Percentiles rank a stretch among this genome's conserved stretches.
Evolutionary conservation across 2,329 filamentous ascomycete genomes (phyloP).

Genomic region (Blumeriella jaapii): DNA sequence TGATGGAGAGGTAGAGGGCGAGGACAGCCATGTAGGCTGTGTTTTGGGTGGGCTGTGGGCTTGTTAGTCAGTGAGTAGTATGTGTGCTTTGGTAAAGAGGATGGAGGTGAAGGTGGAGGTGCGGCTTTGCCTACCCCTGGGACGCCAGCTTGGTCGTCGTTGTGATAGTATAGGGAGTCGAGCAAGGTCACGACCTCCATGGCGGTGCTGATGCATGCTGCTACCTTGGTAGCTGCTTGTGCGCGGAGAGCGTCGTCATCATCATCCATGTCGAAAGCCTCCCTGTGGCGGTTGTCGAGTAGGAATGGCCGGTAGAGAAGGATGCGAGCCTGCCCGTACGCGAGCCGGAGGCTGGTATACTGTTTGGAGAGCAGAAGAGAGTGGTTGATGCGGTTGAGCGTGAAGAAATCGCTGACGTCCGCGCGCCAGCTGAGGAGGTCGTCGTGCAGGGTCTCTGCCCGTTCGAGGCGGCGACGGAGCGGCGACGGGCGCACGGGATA

Average conservation of each 20-base stretch:
- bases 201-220: too few relatives aligned
- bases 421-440: conserved; percentile 4
- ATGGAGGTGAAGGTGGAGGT: too few relatives aligned
- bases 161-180: too few relatives aligned
- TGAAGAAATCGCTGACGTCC: conserved; percentile 5
- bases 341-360: conserved; percentile 4
- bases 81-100: too few relatives aligned
- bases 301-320: conserved; percentile 26
- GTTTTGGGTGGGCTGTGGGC: conserved; percentile 31
- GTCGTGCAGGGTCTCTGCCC: not conserved
- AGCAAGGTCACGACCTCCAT: too few relatives aligned
- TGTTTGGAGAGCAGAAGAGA: conserved; percentile 3
- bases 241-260: conserved; percentile 4
- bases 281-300: conserved; percentile 21
- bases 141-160: too few relatives aligned
- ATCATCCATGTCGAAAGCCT: conserved; percentile 1
- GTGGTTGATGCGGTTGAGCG: conserved; percentile 2
- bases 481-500: conserved; percentile 2
- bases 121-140: too few relatives aligned
- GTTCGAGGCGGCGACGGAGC: not conserved
- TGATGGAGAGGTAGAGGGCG: conserved; percentile 32
- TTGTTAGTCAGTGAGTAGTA: not conserved
- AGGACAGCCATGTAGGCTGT: conserved; percentile 32
- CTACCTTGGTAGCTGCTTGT: not conserved
- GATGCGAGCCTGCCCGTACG: conserved; percentile 23